These are phyloP conservation scores for Bacidia gigantensis DNA, from an alignment of 495 filamentous ascomycete species.

Conservation along the genomic window DNA sequence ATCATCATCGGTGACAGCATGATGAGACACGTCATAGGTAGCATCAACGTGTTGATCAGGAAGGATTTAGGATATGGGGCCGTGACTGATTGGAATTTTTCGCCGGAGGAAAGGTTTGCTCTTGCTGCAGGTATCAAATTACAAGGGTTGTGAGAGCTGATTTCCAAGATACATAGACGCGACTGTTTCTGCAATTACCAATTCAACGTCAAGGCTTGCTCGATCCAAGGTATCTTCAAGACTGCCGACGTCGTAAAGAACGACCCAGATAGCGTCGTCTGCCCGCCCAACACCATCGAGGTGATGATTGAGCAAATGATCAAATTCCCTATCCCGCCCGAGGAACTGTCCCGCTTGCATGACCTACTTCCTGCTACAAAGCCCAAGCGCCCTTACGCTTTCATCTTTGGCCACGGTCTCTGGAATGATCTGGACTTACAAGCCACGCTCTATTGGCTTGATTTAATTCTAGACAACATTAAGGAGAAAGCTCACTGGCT, in stretches of 20 bases:
- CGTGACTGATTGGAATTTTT: conserved; percentile 42
- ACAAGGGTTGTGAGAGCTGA: no score
- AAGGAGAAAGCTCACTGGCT: conserved; percentile 19
- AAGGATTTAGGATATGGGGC: conserved; percentile 39
- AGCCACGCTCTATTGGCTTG: conserved; percentile 31
- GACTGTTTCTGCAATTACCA: conserved; percentile 41
- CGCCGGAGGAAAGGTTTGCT: conserved; percentile 31
- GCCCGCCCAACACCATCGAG: conserved; percentile 25
- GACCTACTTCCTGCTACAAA: conserved; percentile 25
- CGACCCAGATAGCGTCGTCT: conserved; percentile 32
- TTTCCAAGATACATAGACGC: no score
- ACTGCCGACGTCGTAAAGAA: conserved; percentile 35
- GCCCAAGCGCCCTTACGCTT: conserved; percentile 28
- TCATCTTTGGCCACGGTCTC: conserved; percentile 37
- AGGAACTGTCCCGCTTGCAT: conserved; percentile 30
- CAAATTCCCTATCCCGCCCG: conserved; percentile 30
- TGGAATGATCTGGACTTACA: conserved; percentile 39
- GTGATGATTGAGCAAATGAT: conserved; percentile 39
- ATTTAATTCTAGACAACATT: conserved; percentile 24
- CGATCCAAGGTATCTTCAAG: conserved; percentile 38
- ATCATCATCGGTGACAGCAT: conserved; percentile 39
- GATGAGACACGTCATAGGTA: conserved; percentile 39
- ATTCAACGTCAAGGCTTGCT: conserved; percentile 39
- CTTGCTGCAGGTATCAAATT: neutral
- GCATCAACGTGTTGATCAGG: conserved; percentile 35